Evolutionary conservation across 2,329 filamentous ascomycete genomes (phyloP), one percentile per base, ranked within the genome.

Genomic region (Penicillium sp.): DNA sequence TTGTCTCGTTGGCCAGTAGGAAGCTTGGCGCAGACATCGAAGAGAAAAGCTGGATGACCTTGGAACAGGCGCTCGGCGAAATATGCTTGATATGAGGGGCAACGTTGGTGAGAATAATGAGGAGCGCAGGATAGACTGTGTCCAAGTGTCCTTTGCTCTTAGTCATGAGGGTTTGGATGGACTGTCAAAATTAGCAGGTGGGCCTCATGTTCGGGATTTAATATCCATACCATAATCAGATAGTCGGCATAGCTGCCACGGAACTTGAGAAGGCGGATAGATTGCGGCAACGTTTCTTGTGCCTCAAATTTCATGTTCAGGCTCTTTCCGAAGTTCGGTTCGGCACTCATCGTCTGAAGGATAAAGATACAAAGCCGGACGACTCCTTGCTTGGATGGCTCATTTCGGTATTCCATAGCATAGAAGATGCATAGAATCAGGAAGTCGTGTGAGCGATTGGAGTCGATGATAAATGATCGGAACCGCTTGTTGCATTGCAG

Each of bases 311-410:
- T 83, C 76, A 92, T 93, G 77, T 97, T 98, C 52, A 99, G 82
- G 68, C 92, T 94, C 70, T 89, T 86, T 33, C 92, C 94, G 75
- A 98, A 98, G 62, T 90, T 92, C 56, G 89, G 85, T 76, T 98
- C 95, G 2, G 96, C 92, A 69, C 94, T 98, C 70, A 99, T 79
- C 0, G 95, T 98, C 76, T 99, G 95, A 41, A 99, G 79, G 44
- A 98, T 84, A 74, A 99, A 98, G n/a, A 96, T 89, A 75, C 95
- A 97, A 92, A 98, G 97, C 56, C 95, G 86, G 27, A 98, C 91
- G 1, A 97, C 83, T 0, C 95, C 95, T 75, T 97, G 93, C 73
- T 94, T 96, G 1, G 92, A 87, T 19, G 89, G 81, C 70, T 98
- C 94, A 43, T 87, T 85, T 71, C 92, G 92, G 75, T 95, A 90